Evolutionary conservation across 129 eudicot genomes (phyloP), one percentile per base, ranked within the genome.

Genomic region (Pulicaria dysenterica): DNA sequence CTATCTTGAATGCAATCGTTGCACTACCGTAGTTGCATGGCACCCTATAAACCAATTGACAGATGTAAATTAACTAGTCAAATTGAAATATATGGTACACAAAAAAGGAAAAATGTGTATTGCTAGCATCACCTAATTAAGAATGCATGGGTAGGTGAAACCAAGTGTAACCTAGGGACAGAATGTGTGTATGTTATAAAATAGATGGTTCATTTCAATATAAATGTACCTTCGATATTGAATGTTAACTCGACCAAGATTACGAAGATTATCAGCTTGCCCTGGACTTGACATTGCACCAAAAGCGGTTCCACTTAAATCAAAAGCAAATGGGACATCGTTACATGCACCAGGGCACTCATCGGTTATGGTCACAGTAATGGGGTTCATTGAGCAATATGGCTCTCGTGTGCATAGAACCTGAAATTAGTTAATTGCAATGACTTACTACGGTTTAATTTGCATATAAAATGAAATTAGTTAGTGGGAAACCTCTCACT

Each of bases 291-390:
- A 77, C 87, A 83, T 74, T 46, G 83, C 81, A 39, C 87, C 87
- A 49, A 83, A 83, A 70, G 84, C 83, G 5, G 73, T 56, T 37
- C 87, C 87, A 38, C 87, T 83, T 66, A 83, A n/a, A 75, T 83
- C 87, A 40, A 83, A 83, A 75, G 79, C 81, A 5, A 34, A 75
- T 4, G 83, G 83, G 0, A 61, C 69, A 11, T 60, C 19, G 54
- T 77, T 77, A 41, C 85, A 84, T 1, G 70, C 70, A 5, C 85
- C 88, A 0, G 88, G 85, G 40, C 83, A 84, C 67, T 80, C 83
- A 14, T 84, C 85, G 19, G 88, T 80, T 49, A 84, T 80, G 51
- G 85, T 80, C 14, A 84, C 78, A 0, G 73, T 77, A 5, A 84
- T n/a, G 16, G 85, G 81, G 0, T 63, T 74, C n/a, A 14, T 72